phyloP scores from a whole-genome alignment of 305 asterid genomes.

The Rubia tinctorum region DNA sequence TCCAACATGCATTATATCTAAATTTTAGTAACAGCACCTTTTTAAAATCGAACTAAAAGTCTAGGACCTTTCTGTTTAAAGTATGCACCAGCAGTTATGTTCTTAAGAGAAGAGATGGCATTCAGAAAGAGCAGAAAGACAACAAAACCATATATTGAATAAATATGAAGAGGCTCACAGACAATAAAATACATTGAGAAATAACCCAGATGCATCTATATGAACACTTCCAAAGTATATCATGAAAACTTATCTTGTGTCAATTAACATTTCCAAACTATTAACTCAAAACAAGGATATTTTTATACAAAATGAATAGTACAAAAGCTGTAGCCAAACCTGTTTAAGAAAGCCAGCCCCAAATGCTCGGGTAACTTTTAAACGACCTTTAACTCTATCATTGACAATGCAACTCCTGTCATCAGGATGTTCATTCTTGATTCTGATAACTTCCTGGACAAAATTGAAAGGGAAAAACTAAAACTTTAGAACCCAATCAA shows the following conservation, averaged over 20 bases:
- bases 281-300: background rate
- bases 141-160: background rate
- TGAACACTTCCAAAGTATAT: background rate
- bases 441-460: conserved; percentile 81
- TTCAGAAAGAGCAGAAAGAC: background rate
- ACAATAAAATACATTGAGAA: background rate
- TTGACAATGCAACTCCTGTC: conserved; percentile 89
- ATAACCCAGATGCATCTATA: background rate
- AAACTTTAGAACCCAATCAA: conserved; percentile 13
- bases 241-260: background rate
- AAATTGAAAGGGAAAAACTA: conserved; percentile 8
- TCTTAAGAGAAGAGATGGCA: conserved; percentile 5
- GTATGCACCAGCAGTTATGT: background rate
- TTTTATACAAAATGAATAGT: background rate
- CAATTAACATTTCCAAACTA: background rate
- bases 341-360: conserved; percentile 99
- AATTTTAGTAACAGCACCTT: no score
- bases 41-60: background rate
- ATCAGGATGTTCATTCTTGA: conserved; percentile 97
- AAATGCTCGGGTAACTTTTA: conserved; percentile 97
- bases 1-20: background rate
- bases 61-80: background rate
- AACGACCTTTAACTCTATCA: conserved; percentile 95
- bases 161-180: background rate
- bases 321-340: conserved; percentile 37